These are phyloP conservation scores for Alternaria ventricosa DNA, from an alignment of 2,329 filamentous ascomycete genomes.

Conservation along the genomic window DNA sequence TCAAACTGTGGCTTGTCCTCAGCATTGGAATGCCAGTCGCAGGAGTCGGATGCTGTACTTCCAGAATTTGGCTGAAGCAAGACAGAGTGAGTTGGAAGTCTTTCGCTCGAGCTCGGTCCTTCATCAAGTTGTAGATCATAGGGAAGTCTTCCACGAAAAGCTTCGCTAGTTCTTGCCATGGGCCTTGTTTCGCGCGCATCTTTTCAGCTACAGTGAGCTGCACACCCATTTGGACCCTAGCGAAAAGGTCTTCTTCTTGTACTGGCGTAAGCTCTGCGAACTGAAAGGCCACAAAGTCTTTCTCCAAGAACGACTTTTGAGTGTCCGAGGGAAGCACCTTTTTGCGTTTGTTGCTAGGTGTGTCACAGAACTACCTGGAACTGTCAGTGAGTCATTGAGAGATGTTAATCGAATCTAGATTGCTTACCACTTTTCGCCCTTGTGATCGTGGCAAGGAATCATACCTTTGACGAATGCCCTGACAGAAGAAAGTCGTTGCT, in stretches of 20 bases:
- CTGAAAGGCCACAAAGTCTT: slow-evolving; percentile 54
- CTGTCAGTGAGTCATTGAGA: slow-evolving; percentile 7
- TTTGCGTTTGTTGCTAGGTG: slow-evolving; percentile 11
- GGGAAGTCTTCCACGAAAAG: slow-evolving; percentile 53
- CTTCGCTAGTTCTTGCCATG: slow-evolving; percentile 55
- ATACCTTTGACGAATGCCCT: slow-evolving; percentile 54
- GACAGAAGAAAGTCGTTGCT: slow-evolving; percentile 57
- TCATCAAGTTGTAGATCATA: slow-evolving; percentile 41
- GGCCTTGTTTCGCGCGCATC: slow-evolving; percentile 53
- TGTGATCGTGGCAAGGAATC: slow-evolving; percentile 53
- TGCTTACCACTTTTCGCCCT: slow-evolving; percentile 52
- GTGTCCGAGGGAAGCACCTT: slow-evolving; percentile 45
- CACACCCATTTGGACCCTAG: slow-evolving; percentile 56
- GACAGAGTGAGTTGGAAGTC: slow-evolving; percentile 45
- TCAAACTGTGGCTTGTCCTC: slow-evolving; percentile 23
- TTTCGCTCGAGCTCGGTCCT: slow-evolving; percentile 35
- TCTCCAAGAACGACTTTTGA: slow-evolving; percentile 48
- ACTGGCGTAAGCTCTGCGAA: slow-evolving; percentile 48
- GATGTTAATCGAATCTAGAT: neutral
- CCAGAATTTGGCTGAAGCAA: slow-evolving; percentile 49
- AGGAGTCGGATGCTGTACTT: slow-evolving; percentile 35
- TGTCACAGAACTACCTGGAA: slow-evolving; percentile 34
- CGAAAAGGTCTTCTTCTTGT: slow-evolving; percentile 58
- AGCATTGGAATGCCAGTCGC: slow-evolving; percentile 33
- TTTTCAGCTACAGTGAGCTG: slow-evolving; percentile 55